Conservation (phyloP, 129 eudicot genomes). For the Cynara cardunculus region DNA sequence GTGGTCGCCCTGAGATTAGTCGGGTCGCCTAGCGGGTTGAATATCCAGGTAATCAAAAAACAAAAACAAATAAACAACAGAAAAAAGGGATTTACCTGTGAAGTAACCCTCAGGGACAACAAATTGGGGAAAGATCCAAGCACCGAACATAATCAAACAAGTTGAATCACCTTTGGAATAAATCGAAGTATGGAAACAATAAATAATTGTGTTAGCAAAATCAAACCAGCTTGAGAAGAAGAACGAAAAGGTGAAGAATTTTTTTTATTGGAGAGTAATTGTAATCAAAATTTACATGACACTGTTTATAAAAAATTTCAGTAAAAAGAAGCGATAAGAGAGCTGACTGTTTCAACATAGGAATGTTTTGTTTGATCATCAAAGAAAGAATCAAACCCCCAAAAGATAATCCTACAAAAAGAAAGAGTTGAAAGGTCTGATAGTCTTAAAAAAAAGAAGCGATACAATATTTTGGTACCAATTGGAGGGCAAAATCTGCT, state of each 20-base stretch:
- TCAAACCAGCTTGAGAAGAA: conserved; percentile 2
- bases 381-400: too few relatives aligned
- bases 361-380: too few relatives aligned
- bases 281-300: conserved; percentile 22
- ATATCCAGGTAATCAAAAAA: too few relatives aligned
- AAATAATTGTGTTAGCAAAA: conserved; percentile 7
- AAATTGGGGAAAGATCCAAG: conserved; percentile 27
- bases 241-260: conserved; percentile 7
- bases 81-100: conserved; percentile 13
- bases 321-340: too few relatives aligned
- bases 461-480: too few relatives aligned
- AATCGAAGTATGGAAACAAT: conserved; percentile 16
- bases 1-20: too few relatives aligned
- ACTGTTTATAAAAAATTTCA: neutral
- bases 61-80: neutral
- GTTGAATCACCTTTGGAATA: neutral
- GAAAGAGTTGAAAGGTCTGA: too few relatives aligned
- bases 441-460: too few relatives aligned
- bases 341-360: too few relatives aligned
- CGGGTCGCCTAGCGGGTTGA: too few relatives aligned
- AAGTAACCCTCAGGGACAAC: conserved; percentile 22
- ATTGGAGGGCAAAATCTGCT: too few relatives aligned
- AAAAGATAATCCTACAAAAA: too few relatives aligned
- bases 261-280: conserved; percentile 9
- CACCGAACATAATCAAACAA: conserved; percentile 15